A percentile compares a stretch with the other conserved stretches of the same genome.
Conservation (phyloP, 108 stramenopile species). For the Cyclotella cryptica region DNA sequence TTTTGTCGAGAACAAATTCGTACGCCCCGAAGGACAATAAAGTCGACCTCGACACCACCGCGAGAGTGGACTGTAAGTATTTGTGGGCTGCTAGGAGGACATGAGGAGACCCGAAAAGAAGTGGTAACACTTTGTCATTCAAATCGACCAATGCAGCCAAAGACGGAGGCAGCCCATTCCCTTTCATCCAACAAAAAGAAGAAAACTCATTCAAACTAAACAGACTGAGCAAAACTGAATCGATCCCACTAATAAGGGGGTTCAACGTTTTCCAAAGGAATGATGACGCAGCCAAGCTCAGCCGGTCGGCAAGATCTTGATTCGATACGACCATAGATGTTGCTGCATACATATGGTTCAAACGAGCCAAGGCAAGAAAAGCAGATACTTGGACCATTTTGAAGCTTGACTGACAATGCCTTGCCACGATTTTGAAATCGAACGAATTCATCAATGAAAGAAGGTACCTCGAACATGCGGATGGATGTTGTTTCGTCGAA, state of each 20-base stretch:
- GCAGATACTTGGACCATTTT: conserved; percentile 23
- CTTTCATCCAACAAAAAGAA: neutral
- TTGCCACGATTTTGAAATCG: conserved; percentile 28
- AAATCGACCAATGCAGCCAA: conserved; percentile 14
- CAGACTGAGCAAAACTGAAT: conserved; percentile 15
- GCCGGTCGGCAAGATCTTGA: neutral
- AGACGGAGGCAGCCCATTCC: conserved; percentile 14
- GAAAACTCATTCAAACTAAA: neutral
- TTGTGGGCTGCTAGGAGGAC: conserved; percentile 20
- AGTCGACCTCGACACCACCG: conserved; percentile 20
- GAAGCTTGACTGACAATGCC: conserved; percentile 13
- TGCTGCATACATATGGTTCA: conserved; percentile 36
- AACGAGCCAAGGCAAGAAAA: conserved; percentile 24
- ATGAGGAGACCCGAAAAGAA: neutral
- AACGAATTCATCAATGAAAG: conserved; percentile 35
- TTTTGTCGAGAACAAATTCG: conserved; percentile 28
- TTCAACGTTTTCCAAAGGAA: conserved; percentile 37
- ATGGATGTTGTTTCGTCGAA: conserved; percentile 7
- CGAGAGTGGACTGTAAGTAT: conserved; percentile 38
- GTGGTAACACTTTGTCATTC: conserved; percentile 12
- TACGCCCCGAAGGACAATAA: conserved; percentile 13
- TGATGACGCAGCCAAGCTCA: conserved; percentile 10
- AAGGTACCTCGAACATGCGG: conserved; percentile 25
- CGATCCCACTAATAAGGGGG: conserved; percentile 10
- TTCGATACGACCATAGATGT: conserved; percentile 31